Conservation (phyloP, 1,284 basidiomycete species). For the Afroboletus lepidellus region DNA sequence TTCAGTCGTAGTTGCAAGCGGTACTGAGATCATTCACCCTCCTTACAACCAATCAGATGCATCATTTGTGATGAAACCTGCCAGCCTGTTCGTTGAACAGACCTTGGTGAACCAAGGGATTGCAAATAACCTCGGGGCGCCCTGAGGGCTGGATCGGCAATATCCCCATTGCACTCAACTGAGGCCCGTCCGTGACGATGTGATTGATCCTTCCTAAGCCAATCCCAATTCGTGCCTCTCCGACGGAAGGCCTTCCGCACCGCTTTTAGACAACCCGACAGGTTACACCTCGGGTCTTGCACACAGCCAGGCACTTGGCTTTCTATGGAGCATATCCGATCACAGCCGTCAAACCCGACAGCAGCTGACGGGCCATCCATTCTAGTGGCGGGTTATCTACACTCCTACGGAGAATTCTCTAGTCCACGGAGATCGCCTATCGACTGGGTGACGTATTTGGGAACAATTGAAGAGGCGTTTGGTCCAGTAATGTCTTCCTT, state of each 20-base stretch:
- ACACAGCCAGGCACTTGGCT: constrained; percentile 40
- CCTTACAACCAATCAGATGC: neutral
- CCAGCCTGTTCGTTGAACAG: too few species aligned
- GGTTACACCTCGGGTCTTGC: constrained; percentile 40
- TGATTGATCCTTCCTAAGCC: too few species aligned
- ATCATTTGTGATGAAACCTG: neutral
- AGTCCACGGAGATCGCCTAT: constrained; percentile 68
- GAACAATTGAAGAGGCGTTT: constrained; percentile 65
- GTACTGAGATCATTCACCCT: neutral
- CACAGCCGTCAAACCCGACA: constrained; percentile 20
- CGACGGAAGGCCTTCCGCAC: neutral
- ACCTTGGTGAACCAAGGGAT: too few species aligned
- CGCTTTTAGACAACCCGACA: neutral
- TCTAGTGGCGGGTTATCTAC: constrained; percentile 5
- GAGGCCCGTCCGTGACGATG: too few species aligned
- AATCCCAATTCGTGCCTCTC: too few species aligned
- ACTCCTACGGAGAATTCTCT: constrained; percentile 10
- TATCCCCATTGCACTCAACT: too few species aligned
- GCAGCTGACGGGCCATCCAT: constrained; percentile 7
- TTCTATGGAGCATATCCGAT: constrained; percentile 36
- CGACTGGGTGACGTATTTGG: constrained; percentile 78
- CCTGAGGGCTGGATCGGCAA: too few species aligned
- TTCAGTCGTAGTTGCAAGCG: too few species aligned
- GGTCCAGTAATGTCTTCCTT: constrained; percentile 73
- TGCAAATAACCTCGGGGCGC: too few species aligned